Evolutionary conservation across 768 basidiomycete genomes (phyloP), one percentile per base, ranked within the genome.

Genomic region (Mrakia frigida): DNA sequence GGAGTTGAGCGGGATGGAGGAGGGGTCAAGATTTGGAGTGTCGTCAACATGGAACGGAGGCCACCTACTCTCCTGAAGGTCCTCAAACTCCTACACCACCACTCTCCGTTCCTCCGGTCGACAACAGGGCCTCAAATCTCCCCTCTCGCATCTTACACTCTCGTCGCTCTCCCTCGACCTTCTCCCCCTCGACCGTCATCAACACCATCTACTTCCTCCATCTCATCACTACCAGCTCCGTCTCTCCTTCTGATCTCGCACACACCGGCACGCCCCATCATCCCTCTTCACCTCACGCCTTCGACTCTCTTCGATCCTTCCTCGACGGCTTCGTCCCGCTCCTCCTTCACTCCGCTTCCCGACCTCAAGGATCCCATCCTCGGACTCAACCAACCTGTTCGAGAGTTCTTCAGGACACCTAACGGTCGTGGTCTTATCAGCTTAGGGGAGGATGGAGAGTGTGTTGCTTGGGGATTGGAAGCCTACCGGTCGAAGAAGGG

Each of bases 31-130:
- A 79, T 39, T 61, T 77, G 39, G 61, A 43, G 79, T 95, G 94
- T 75, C 21, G 68, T 69, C 39, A 93, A 96, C 83, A 89, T 97
- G 79, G 94, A 96, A 81, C 87, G 91, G 23, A 88, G 90, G 79
- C 94, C 94, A 10, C 94, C 94, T 0, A 81, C 83, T 0, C 61
- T 83, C 33, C 78, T 83, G 33, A 81, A 81, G 76, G 73, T 80
- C 4, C 69, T 80, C 10, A 43, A 74, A 13, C 56, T 74, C 37
- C 43, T 68, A 7, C 33, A 37, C 6, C 73, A 65, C 63, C 56
- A 50, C 46, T 50, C 41, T 6, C n/a, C 35, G 31, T 18, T 43
- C 23, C 46, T 50, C 13, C 65, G 31, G 18, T 33, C 73, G 31
- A 13, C 21, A 7, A 35, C 79, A 78, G 6, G 50, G 60, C 6